These are phyloP conservation scores for Rhodotorula sp. DNA, from an alignment of 1,284 basidiomycete genomes.

Conservation along the genomic window DNA sequence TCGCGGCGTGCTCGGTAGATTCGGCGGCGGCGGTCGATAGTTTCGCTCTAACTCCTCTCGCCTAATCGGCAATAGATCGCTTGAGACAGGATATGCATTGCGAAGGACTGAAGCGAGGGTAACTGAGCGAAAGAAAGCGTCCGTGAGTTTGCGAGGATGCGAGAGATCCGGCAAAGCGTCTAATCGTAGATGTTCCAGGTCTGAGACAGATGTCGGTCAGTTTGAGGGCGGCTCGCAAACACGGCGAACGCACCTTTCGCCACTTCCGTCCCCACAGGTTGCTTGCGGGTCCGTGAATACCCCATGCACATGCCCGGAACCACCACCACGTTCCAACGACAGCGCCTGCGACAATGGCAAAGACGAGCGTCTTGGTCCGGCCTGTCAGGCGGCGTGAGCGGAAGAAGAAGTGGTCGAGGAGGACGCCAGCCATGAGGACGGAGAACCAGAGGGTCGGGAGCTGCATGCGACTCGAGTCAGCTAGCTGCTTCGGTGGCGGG, in stretches of 20 bases:
- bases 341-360: slow-evolving; percentile 60
- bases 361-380: slow-evolving; percentile 68
- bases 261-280: slow-evolving; percentile 51
- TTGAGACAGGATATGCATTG: background rate
- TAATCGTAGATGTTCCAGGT: slow-evolving; percentile 39
- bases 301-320: slow-evolving; percentile 86
- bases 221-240: no score
- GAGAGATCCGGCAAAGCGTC: background rate
- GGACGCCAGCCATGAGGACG: slow-evolving; percentile 83
- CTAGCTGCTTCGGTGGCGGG: background rate
- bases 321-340: slow-evolving; percentile 84
- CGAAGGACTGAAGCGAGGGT: background rate
- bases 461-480: background rate
- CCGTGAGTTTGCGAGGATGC: background rate
- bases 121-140: background rate
- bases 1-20: slow-evolving; percentile 12
- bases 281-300: slow-evolving; percentile 48
- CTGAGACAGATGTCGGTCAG: slow-evolving; percentile 1
- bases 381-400: slow-evolving; percentile 62
- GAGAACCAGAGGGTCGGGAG: slow-evolving; percentile 95
- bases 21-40: slow-evolving; percentile 5
- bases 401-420: slow-evolving; percentile 91
- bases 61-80: no score
- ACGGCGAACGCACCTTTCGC: slow-evolving; percentile 57
- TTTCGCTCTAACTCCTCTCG: no score